These are phyloP conservation scores for Agaricus subrufescens DNA, from an alignment of 768 basidiomycete genomes.

Conservation along the genomic window DNA sequence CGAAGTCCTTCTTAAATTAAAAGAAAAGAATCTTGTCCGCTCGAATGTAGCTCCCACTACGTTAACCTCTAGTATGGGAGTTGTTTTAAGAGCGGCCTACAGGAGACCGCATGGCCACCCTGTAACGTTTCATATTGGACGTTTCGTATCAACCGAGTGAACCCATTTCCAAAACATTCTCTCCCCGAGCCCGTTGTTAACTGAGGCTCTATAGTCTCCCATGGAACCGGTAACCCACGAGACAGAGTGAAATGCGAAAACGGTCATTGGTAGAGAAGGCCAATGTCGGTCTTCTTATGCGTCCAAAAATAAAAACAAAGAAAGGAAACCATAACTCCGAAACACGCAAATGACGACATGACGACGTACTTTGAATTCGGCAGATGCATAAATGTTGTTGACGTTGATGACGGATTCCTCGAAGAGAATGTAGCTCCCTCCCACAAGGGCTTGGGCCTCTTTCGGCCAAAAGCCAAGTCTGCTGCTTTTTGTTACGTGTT, in stretches of 20 bases:
- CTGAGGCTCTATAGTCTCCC: conserved; percentile 8
- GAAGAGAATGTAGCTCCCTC: conserved; percentile 85
- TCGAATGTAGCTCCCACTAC: conserved; percentile 87
- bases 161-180: conserved; percentile 22
- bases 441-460: conserved; percentile 71
- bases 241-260: conserved; percentile 20
- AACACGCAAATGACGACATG: conserved; percentile 9
- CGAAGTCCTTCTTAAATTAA: not conserved
- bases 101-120: conserved; percentile 15
- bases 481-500: conserved; percentile 54
- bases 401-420: conserved; percentile 52
- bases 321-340: conserved; percentile 6
- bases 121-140: conserved; percentile 65
- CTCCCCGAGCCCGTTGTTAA: conserved; percentile 19
- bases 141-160: conserved; percentile 89
- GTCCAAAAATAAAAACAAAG: conserved; percentile 41
- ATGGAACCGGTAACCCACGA: conserved; percentile 12
- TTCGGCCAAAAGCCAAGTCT: conserved; percentile 78
- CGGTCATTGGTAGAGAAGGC: conserved; percentile 47
- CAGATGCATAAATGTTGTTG: conserved; percentile 45
- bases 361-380: conserved; percentile 52
- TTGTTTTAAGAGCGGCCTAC: conserved; percentile 73
- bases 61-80: conserved; percentile 69
- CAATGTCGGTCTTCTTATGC: conserved; percentile 92
- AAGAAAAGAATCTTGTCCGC: conserved; percentile 50